These are phyloP conservation scores for Fonsecaea pedrosoi DNA, from an alignment of 2,329 filamentous ascomycete species.

Conservation along the genomic window DNA sequence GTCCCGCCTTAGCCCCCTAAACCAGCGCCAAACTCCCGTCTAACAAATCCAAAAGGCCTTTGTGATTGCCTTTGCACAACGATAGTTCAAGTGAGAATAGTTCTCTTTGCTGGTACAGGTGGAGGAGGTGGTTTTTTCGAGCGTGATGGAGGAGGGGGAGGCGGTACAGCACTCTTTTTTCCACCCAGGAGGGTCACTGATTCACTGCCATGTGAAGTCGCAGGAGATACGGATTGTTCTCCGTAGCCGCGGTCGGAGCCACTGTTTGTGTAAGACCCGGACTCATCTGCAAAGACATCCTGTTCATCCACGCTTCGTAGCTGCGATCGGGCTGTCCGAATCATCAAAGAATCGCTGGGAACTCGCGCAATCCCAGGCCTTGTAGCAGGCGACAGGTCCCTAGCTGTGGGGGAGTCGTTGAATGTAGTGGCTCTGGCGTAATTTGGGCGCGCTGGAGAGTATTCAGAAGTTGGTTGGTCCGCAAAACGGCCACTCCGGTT, in stretches of 20 bases:
- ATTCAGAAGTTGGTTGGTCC: constrained; percentile 39
- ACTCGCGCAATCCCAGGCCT: constrained; percentile 56
- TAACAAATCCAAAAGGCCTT: constrained; percentile 4
- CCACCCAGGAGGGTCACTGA: constrained; percentile 52
- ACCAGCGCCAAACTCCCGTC: constrained; percentile 8
- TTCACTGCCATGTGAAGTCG: constrained; percentile 59
- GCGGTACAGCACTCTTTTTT: constrained; percentile 61
- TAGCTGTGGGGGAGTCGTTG: constrained; percentile 62
- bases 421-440: constrained; percentile 63
- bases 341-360: constrained; percentile 61
- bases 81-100: constrained; percentile 31
- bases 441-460: constrained; percentile 52
- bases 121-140: constrained; percentile 71
- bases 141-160: constrained; percentile 67
- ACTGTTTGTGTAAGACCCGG: constrained; percentile 54
- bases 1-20: background rate
- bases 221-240: constrained; percentile 62
- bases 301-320: constrained; percentile 50
- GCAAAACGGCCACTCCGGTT: constrained; percentile 50
- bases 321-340: constrained; percentile 57
- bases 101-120: constrained; percentile 68
- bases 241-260: constrained; percentile 58
- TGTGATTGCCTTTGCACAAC: background rate
- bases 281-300: constrained; percentile 61
- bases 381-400: constrained; percentile 59